A percentile compares a stretch with the other conserved stretches of the same genome.
Evolutionary conservation across 495 filamentous ascomycete species (phyloP).

Genomic region (Neurospora intermedia): DNA sequence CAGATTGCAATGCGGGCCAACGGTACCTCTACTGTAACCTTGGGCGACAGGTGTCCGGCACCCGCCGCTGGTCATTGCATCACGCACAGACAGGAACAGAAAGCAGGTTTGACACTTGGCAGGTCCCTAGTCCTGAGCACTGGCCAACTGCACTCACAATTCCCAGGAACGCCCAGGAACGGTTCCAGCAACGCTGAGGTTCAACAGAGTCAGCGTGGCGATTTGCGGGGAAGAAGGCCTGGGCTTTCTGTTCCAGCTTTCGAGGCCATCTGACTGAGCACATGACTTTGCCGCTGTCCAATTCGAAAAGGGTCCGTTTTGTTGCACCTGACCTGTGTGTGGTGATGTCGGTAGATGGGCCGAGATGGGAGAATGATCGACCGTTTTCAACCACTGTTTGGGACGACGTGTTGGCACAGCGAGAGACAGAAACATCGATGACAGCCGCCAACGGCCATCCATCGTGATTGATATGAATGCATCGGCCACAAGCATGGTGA

Average conservation of each 20-base stretch:
- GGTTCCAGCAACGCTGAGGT: not conserved
- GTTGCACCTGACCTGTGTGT: conserved; percentile 11
- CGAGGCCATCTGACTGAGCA: conserved; percentile 2
- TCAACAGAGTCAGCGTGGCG: conserved; percentile 11
- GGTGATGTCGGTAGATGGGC: conserved; percentile 9
- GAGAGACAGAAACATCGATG: not conserved
- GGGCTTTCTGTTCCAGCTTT: conserved; percentile 7
- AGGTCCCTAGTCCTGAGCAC: not conserved
- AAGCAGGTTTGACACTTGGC: conserved; percentile 1
- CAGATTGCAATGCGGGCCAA: conserved; percentile 11
- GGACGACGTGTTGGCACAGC: not conserved
- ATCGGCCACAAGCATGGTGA: not conserved
- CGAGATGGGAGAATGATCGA: conserved; percentile 9
- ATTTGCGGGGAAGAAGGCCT: conserved; percentile 22
- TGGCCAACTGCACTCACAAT: not conserved
- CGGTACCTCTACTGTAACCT: not conserved
- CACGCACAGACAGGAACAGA: not conserved
- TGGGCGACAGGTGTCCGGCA: not conserved
- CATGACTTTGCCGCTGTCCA: conserved; percentile 15
- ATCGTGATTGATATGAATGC: not conserved
- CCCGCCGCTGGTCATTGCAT: conserved; percentile 2
- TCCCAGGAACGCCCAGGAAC: not conserved
- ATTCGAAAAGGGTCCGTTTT: not conserved
- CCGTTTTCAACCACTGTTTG: not conserved
- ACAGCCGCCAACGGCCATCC: not conserved